phyloP scores from a whole-genome alignment of 352 stramenopile genomes.

The Phytophthora rubi region DNA sequence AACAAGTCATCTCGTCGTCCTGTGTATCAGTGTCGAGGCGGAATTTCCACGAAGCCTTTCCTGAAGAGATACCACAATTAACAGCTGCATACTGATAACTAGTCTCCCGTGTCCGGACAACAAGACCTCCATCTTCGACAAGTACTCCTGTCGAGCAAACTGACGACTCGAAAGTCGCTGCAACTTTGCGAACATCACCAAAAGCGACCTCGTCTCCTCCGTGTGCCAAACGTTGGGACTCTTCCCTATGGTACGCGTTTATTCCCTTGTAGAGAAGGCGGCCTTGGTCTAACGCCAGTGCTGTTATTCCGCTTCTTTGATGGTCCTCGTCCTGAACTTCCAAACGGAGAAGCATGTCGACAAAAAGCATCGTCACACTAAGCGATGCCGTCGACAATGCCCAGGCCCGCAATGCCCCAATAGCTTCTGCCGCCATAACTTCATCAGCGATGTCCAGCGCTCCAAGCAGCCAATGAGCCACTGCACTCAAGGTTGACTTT shows the following conservation, averaged over 20 bases:
- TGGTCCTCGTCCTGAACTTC: constrained; percentile 5
- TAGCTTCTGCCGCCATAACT: constrained; percentile 67
- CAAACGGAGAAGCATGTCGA: constrained; percentile 64
- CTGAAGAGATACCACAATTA: constrained; percentile 74
- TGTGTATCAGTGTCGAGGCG: constrained; percentile 88
- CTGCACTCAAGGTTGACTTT: constrained; percentile 56
- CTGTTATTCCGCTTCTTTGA: constrained; percentile 22
- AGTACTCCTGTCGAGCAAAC: constrained; percentile 80
- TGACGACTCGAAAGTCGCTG: constrained; percentile 80
- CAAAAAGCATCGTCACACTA: constrained; percentile 69
- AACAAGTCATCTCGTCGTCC: constrained; percentile 93
- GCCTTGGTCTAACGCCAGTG: constrained; percentile 59
- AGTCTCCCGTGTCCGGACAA: constrained; percentile 83
- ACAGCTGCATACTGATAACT: constrained; percentile 90
- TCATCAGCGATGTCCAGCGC: constrained; percentile 55
- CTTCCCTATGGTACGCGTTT: constrained; percentile 54
- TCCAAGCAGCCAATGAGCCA: constrained; percentile 70
- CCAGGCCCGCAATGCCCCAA: constrained; percentile 69
- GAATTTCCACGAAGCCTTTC: constrained; percentile 89
- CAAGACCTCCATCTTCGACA: constrained; percentile 76
- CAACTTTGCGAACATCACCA: constrained; percentile 72
- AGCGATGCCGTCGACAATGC: constrained; percentile 84
- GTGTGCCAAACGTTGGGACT: constrained; percentile 40
- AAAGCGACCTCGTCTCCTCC: constrained; percentile 50
- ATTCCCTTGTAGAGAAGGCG: constrained; percentile 51